Conservation (phyloP, 2,329 filamentous ascomycete genomes). For the Fusarium brevicatenulatum region DNA sequence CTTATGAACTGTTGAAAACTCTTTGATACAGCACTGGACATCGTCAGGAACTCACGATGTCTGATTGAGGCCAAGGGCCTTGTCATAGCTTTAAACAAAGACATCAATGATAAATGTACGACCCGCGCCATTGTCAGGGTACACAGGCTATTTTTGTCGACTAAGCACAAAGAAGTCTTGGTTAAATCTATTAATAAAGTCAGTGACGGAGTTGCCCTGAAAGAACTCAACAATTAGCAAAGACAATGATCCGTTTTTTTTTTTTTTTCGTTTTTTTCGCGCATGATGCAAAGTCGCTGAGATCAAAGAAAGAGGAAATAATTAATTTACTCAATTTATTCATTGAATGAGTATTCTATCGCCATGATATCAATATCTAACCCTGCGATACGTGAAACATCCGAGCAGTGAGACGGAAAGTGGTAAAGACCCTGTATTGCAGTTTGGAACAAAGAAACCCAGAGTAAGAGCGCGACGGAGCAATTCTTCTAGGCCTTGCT, state of each 20-base stretch:
- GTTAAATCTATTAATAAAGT: neutral
- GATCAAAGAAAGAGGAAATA: accelerated
- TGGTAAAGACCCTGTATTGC: accelerated
- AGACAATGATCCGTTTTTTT: neutral
- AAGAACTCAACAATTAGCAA: neutral
- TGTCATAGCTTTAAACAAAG: accelerated
- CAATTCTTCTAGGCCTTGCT: no score
- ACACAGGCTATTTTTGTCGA: neutral
- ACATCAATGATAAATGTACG: accelerated
- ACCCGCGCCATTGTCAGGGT: neutral
- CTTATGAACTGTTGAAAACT: neutral
- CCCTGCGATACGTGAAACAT: neutral
- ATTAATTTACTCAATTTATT: neutral
- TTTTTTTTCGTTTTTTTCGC: accelerated
- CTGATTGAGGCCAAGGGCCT: neutral
- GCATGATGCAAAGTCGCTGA: accelerated
- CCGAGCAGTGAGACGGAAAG: accelerated
- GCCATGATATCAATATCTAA: neutral
- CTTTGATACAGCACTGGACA: accelerated
- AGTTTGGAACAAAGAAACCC: neutral
- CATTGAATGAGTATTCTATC: neutral
- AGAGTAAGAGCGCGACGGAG: neutral
- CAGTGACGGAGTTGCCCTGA: neutral
- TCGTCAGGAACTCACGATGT: neutral
- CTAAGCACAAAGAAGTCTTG: neutral